Percentiles rank a stretch among this genome's conserved stretches.
Conservation (phyloP, 768 basidiomycete genomes). For the Suillus clintonianus region DNA sequence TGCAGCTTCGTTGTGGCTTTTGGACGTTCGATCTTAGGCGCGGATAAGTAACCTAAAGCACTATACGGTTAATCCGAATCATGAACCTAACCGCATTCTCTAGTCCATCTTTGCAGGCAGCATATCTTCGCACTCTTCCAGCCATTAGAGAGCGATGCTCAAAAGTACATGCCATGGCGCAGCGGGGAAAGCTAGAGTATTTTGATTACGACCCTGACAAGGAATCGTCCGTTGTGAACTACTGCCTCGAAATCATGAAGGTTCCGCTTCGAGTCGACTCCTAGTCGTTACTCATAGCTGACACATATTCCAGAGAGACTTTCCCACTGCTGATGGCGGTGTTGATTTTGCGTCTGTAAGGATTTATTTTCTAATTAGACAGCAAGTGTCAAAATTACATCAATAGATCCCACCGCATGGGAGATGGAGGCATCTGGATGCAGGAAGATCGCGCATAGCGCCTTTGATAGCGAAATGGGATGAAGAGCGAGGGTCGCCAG, state of each 20-base stretch:
- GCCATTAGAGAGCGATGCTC: slow-evolving; percentile 88
- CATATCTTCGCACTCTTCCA: slow-evolving; percentile 82
- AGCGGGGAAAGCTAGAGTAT: slow-evolving; percentile 74
- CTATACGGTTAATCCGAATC: background rate
- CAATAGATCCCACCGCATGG: slow-evolving; percentile 82
- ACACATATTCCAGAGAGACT: slow-evolving; percentile 66
- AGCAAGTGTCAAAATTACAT: slow-evolving; percentile 1
- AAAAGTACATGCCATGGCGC: slow-evolving; percentile 77
- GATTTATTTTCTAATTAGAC: slow-evolving; percentile 2
- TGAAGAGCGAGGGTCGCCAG: slow-evolving; percentile 33
- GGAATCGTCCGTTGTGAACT: slow-evolving; percentile 66
- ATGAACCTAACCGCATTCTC: slow-evolving; percentile 1
- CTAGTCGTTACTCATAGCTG: slow-evolving; percentile 7
- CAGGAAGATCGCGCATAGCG: slow-evolving; percentile 61
- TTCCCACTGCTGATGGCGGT: slow-evolving; percentile 37
- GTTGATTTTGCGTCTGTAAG: slow-evolving; percentile 63
- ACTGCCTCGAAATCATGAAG: slow-evolving; percentile 77
- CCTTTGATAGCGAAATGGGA: slow-evolving; percentile 64
- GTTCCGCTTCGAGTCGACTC: slow-evolving; percentile 26
- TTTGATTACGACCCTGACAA: slow-evolving; percentile 84
- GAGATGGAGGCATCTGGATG: slow-evolving; percentile 87
- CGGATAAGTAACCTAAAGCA: background rate
- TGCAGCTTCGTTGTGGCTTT: background rate
- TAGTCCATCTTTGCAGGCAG: slow-evolving; percentile 32
- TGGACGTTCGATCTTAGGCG: background rate